These are phyloP conservation scores for Ustilago esculenta DNA, from an alignment of 1,284 basidiomycete genomes.

Conservation along the genomic window DNA sequence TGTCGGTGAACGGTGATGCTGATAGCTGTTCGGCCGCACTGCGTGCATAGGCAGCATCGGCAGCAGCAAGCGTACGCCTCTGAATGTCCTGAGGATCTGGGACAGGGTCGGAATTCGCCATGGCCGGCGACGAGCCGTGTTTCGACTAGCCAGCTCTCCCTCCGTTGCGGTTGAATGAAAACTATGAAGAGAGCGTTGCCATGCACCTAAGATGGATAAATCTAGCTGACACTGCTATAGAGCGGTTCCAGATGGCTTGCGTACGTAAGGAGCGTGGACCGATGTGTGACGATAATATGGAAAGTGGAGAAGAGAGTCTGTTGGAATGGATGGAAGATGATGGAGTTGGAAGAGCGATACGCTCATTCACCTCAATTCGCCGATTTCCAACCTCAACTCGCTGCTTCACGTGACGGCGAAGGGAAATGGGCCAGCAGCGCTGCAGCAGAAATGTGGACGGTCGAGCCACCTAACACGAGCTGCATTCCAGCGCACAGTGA, in stretches of 20 bases:
- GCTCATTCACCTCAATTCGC: slow-evolving; percentile 11
- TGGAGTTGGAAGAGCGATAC: slow-evolving; percentile 6
- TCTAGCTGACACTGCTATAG: too few relatives aligned
- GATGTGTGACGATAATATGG: too few relatives aligned
- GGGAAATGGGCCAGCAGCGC: slow-evolving; percentile 9
- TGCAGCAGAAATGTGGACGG: slow-evolving; percentile 15
- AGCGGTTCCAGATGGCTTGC: too few relatives aligned
- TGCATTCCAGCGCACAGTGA: slow-evolving; percentile 12
- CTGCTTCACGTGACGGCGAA: slow-evolving; percentile 31
- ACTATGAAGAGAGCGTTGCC: slow-evolving; percentile 2
- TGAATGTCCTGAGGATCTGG: slow-evolving; percentile 45
- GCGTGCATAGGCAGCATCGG: slow-evolving; percentile 25
- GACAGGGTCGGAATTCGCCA: slow-evolving; percentile 35
- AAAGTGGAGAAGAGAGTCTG: slow-evolving; percentile 10
- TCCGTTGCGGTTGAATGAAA: not conserved
- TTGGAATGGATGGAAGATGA: slow-evolving; percentile 9
- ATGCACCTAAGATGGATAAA: slow-evolving; percentile 4
- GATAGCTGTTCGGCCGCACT: slow-evolving; percentile 4
- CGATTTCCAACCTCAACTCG: slow-evolving; percentile 8
- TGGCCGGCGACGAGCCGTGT: slow-evolving; percentile 21
- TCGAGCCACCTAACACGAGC: slow-evolving; percentile 19
- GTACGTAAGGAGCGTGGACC: slow-evolving; percentile 9
- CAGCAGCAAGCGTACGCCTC: slow-evolving; percentile 21
- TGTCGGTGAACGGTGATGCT: slow-evolving; percentile 9
- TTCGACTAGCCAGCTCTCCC: slow-evolving; percentile 10